phyloP scores from a whole-genome alignment of 2,329 filamentous ascomycete genomes.

The Colletotrichum paranaense region DNA sequence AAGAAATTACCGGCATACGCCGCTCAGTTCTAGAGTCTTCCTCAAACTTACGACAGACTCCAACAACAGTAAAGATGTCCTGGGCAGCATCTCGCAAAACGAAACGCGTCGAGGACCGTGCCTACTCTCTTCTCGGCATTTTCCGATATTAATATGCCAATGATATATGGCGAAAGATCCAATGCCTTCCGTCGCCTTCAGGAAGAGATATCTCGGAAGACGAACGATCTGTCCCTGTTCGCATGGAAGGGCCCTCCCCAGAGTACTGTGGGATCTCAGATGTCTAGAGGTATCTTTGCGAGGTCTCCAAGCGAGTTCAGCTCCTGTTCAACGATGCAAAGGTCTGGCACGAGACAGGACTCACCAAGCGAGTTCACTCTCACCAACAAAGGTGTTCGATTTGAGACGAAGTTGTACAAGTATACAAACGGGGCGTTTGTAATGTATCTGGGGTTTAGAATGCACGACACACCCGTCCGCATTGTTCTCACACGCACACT shows the following conservation, averaged over 20 bases:
- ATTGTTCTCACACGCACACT: too few species aligned
- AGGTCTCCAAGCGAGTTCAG: background rate
- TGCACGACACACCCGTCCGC: too few species aligned
- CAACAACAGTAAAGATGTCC: constrained; percentile 38
- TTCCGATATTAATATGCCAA: constrained; percentile 42
- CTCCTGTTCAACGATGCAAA: too few species aligned
- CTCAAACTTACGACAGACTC: background rate
- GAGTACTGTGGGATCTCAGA: too few species aligned
- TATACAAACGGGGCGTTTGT: too few species aligned
- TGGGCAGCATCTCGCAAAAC: constrained; percentile 41
- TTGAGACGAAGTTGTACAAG: too few species aligned
- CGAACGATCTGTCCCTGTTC: constrained; percentile 10
- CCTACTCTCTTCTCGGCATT: constrained; percentile 41
- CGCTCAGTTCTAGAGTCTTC: background rate
- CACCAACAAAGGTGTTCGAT: too few species aligned
- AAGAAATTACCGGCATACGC: background rate
- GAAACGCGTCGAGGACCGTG: constrained; percentile 38
- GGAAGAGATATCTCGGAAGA: background rate
- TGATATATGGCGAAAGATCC: constrained; percentile 41
- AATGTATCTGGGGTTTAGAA: too few species aligned
- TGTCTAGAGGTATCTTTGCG: background rate
- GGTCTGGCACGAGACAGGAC: too few species aligned
- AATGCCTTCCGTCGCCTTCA: constrained; percentile 39
- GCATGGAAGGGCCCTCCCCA: background rate
- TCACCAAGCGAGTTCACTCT: too few species aligned